Base-by-base conservation (phyloP, 2,329 filamentous ascomycete species). In the Trichophyton benhamiae region DNA sequence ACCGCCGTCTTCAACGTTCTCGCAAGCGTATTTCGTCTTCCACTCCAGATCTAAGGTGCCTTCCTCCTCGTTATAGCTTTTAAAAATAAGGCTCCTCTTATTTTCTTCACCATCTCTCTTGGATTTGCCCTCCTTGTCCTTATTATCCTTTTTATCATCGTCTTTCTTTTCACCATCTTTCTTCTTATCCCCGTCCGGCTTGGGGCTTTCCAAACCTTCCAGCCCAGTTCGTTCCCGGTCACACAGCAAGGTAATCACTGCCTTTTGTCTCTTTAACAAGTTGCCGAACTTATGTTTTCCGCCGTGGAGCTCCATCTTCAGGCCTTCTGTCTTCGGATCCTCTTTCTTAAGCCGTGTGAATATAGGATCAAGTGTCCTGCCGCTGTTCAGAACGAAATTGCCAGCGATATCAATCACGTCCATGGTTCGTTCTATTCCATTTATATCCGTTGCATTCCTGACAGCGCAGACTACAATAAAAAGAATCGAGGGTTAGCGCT, bases 11-110 rank as follows among this genome's bases (percentile, higher is more conserved):
- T 48, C 78, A 8, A 76, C 77, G 15, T 78, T 75, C 57, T 77
- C 75, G 67, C 94, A 97, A 0, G 89, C 92, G 70, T 90, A 86
- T 73, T 92, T 90, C 13, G 92, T 96, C 70, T 82, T 79, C 92
- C 92, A 99, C 41, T 87, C 86, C 69, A 97, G 73, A 60, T 85
- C 83, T 65, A 97, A 75, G 9, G 89, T 82, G 63, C 84, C 82
- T 0, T 79, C 76, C 42, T 84, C 78, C 60, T 81, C 82, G 20
- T 67, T 82, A 74, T 94, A 96, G 68, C 86, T 84, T 63, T 89
- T 80, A 75, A 91, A 95, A 63, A 87, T 78, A 63, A 97, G 78
- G 65, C 88, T 88, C 67, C 85, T 81, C 63, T 66, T 67, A 2
- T 68, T 68, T 6, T 69, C 69, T n/a, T 71, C 66, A 9, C 72